These are phyloP conservation scores for Blastobotrys petasosporus DNA, from an alignment of 1,139 yeast species.

Conservation along the genomic window DNA sequence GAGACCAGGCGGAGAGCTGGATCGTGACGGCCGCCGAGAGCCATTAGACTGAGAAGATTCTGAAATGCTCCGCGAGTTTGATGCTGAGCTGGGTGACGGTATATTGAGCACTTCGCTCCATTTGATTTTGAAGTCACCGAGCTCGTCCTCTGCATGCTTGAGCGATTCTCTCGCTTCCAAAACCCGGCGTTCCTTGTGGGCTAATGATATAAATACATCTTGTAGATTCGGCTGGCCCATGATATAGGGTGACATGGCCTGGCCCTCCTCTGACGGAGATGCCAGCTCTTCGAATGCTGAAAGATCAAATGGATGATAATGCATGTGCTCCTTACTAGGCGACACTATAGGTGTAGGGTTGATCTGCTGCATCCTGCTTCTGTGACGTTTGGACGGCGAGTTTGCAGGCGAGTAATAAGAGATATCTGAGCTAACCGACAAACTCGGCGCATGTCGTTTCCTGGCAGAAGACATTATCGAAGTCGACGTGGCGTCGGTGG, in stretches of 20 bases:
- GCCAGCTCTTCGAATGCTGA: background rate
- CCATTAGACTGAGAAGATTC: too few species aligned
- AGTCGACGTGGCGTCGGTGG: too few species aligned
- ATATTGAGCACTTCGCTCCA: conserved; percentile 25
- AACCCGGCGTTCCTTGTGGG: conserved; percentile 34
- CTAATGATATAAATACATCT: conserved; percentile 32
- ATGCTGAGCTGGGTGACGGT: conserved; percentile 8
- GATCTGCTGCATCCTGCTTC: conserved; percentile 1
- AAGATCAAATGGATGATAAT: background rate
- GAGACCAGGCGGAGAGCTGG: background rate
- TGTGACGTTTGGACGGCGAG: conserved; percentile 8
- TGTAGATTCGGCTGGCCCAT: conserved; percentile 28
- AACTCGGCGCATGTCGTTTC: background rate
- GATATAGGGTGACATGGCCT: conserved; percentile 20
- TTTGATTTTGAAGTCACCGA: conserved; percentile 21
- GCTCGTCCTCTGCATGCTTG: conserved; percentile 26
- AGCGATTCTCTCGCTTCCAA: conserved; percentile 33
- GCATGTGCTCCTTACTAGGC: conserved; percentile 7
- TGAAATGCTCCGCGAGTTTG: too few species aligned
- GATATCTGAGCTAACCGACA: conserved; percentile 7
- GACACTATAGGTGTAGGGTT: conserved; percentile 10
- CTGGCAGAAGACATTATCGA: too few species aligned
- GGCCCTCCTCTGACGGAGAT: background rate
- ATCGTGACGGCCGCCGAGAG: background rate
- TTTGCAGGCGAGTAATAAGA: conserved; percentile 9